Base-by-base conservation (phyloP, 2,329 filamentous ascomycete genomes). In the Pseudogymnoascus sp. region DNA sequence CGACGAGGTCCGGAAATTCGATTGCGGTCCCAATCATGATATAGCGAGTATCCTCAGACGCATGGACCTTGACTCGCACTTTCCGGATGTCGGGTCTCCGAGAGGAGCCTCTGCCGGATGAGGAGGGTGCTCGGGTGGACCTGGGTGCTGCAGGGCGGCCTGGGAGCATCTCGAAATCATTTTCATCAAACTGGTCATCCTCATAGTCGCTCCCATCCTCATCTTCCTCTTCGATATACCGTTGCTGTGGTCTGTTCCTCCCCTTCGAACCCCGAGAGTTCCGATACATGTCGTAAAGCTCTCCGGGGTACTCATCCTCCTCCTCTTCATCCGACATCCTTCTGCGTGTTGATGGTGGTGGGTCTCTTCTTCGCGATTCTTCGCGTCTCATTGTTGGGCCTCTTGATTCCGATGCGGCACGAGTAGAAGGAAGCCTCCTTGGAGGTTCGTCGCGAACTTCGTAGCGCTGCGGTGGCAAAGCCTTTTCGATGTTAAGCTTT, bases 41-140 rank as follows among this genome's bases (percentile, higher is more conserved):
- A 74, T 96, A 97, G 64, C 95, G 87, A 33, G 92, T 94, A 71
- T 99, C 94, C 49, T 91, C 89, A 38, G 58, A 16, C 3, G 82
- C 86, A 72, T 97, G 92, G 1, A 96, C 92, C 78, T 99, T 99
- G 73, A 97, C 86, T 38, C 92, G 85, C 66, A 97, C 86, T 75
- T 92, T 88, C 65, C 84, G 84, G 63, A 94, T 80, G 6, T 91
- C 88, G 1, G 85, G 83, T 63, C 83, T 75, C 66, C 84, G 79
- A 6, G 84, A 86, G 23, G 78, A 77, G n/a, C 80, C 80, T 41
- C 83, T 78, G 8, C 78, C 77, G 0, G 76, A 77, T 23, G 65
- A 60, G 7, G 72, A 70, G 66, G 72, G 41, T 66, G 72, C 62
- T 66, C 80, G 76, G 6, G 23, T 26, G 3, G 81, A 77, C 23